These are phyloP conservation scores for Nepenthes gracilis DNA, from an alignment of 148 eudicot genomes.

Conservation along the genomic window DNA sequence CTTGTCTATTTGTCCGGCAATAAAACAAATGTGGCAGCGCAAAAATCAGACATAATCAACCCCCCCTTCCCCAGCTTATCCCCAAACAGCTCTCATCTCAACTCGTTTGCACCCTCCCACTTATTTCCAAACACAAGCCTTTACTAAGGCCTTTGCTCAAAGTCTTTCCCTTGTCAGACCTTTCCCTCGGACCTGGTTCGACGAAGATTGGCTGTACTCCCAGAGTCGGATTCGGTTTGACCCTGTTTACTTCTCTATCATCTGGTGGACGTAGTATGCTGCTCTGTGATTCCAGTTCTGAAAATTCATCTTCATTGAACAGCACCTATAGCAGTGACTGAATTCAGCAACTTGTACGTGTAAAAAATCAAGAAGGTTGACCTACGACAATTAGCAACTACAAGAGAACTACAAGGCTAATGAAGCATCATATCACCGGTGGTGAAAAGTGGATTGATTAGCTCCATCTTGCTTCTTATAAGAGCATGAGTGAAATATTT, in stretches of 20 bases:
- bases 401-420: too few relatives aligned
- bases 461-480: too few relatives aligned
- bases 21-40: too few relatives aligned
- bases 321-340: slow-evolving; percentile 47
- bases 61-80: too few relatives aligned
- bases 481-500: too few relatives aligned
- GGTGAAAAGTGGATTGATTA: too few relatives aligned
- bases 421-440: too few relatives aligned
- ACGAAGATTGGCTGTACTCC: slow-evolving; percentile 84
- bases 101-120: slow-evolving; percentile 69
- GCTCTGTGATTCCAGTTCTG: slow-evolving; percentile 44
- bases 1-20: too few relatives aligned
- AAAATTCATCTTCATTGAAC: slow-evolving; percentile 65
- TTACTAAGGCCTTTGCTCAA: slow-evolving; percentile 34
- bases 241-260: slow-evolving; percentile 57
- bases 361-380: too few relatives aligned
- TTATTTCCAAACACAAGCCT: slow-evolving; percentile 86
- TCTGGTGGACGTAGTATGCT: slow-evolving; percentile 64
- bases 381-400: too few relatives aligned
- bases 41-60: too few relatives aligned
- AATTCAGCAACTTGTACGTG: neutral
- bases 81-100: too few relatives aligned
- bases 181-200: slow-evolving; percentile 65
- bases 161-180: slow-evolving; percentile 28
- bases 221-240: slow-evolving; percentile 81